Evolutionary conservation across 306 rosid species (phyloP).

Genomic region (Pyrus betulifolia): DNA sequence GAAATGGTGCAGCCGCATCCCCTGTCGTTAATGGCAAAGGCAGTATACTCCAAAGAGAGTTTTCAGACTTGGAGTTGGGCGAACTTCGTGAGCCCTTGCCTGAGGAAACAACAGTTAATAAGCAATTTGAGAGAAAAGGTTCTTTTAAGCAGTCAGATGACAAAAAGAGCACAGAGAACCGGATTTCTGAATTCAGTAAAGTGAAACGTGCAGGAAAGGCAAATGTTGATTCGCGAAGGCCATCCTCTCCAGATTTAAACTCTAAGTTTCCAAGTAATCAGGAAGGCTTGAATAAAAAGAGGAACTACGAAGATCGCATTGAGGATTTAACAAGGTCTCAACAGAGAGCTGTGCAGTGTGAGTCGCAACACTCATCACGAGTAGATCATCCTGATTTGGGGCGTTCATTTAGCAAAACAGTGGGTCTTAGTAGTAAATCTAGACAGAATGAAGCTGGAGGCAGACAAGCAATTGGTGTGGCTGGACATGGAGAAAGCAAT

Average conservation of each 20-base stretch:
- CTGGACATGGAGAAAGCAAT: slow-evolving; percentile 63
- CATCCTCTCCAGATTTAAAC: slow-evolving; percentile 41
- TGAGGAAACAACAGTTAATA: slow-evolving; percentile 50
- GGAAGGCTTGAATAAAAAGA: slow-evolving; percentile 47
- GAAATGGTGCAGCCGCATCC: slow-evolving; percentile 37
- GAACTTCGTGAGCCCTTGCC: slow-evolving; percentile 86
- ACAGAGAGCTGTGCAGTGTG: slow-evolving; percentile 44
- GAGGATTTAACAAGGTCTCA: slow-evolving; percentile 59
- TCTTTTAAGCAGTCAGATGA: slow-evolving; percentile 62
- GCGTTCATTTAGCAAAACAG: slow-evolving; percentile 32
- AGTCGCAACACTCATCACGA: slow-evolving; percentile 42
- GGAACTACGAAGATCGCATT: slow-evolving; percentile 46
- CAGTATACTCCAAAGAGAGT: slow-evolving; percentile 71
- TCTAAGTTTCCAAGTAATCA: slow-evolving; percentile 42
- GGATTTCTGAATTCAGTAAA: slow-evolving; percentile 48
- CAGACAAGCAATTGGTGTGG: slow-evolving; percentile 47
- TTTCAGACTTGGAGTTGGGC: slow-evolving; percentile 89
- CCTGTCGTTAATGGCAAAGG: slow-evolving; percentile 60
- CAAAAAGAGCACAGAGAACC: slow-evolving; percentile 43
- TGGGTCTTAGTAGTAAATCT: slow-evolving; percentile 40
- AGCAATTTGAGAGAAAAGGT: slow-evolving; percentile 66
- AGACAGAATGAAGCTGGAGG: slow-evolving; percentile 46
- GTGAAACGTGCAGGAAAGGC: slow-evolving; percentile 45
- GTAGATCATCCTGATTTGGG: slow-evolving; percentile 49
- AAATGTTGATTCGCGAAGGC: slow-evolving; percentile 45